Percentiles rank a stretch among this genome's conserved stretches.
These are phyloP conservation scores for Trapa bicornis DNA, from an alignment of 345 rosid genomes.

Conservation along the genomic window DNA sequence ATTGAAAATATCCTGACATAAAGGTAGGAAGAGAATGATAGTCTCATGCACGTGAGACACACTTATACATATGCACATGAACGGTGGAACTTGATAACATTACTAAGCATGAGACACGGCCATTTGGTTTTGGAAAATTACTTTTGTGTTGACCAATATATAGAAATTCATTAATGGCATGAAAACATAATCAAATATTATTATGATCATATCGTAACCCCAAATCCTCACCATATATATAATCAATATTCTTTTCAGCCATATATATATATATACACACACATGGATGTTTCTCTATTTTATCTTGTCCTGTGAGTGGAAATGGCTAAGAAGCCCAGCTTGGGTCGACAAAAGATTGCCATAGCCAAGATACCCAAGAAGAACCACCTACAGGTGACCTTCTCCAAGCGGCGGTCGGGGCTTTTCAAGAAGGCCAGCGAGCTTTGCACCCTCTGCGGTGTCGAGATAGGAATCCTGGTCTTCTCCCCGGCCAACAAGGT, in stretches of 20 bases:
- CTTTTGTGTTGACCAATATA: neutral
- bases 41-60: too few species aligned
- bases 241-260: neutral
- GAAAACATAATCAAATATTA: neutral
- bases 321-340: conserved; percentile 19
- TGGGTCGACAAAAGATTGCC: conserved; percentile 26
- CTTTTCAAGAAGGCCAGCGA: conserved; percentile 35
- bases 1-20: too few species aligned
- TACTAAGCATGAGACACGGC: neutral
- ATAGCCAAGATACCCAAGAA: conserved; percentile 19
- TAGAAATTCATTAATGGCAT: neutral
- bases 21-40: too few species aligned
- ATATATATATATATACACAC: neutral
- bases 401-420: conserved; percentile 25
- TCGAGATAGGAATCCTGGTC: conserved; percentile 20
- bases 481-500: conserved; percentile 25
- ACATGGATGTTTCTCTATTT: neutral
- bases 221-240: neutral
- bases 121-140: neutral
- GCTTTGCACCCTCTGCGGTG: conserved; percentile 29
- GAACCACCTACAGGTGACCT: conserved; percentile 26
- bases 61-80: too few species aligned
- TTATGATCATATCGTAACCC: neutral
- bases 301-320: neutral
- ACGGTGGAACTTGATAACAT: too few species aligned